Percentiles rank a stretch among this genome's conserved stretches.
Conservation (phyloP, 352 stramenopile genomes). For the Globisporangium cylindrosporum region DNA sequence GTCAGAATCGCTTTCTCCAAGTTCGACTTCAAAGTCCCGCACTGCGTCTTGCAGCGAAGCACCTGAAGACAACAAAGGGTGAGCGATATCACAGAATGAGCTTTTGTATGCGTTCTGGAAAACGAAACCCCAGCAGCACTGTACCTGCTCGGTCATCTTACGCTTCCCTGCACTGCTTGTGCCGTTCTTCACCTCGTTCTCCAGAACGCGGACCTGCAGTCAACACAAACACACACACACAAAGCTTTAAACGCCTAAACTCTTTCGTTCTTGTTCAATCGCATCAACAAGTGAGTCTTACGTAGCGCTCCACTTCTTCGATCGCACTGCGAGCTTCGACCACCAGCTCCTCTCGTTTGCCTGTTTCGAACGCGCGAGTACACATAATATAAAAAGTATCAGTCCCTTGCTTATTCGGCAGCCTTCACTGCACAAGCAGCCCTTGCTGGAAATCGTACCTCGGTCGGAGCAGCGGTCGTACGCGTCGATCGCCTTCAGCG, state of each 20-base stretch:
- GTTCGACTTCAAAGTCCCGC: conserved; percentile 39
- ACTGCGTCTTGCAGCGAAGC: conserved; percentile 47
- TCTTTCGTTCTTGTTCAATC: not conserved
- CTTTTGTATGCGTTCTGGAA: no score
- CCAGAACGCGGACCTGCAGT: conserved; percentile 53
- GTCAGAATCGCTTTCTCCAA: conserved; percentile 62
- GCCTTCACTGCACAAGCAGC: not conserved
- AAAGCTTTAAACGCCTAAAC: not conserved
- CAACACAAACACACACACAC: not conserved
- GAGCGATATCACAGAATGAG: not conserved
- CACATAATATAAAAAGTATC: not conserved
- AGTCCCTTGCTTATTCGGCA: not conserved
- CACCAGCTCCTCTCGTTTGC: conserved; percentile 44
- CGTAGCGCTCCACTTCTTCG: conserved; percentile 77
- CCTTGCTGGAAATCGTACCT: conserved; percentile 17
- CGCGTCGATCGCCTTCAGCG: conserved; percentile 46
- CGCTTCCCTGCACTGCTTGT: conserved; percentile 29
- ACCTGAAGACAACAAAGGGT: conserved; percentile 15
- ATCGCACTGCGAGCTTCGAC: conserved; percentile 43
- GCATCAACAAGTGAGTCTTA: conserved; percentile 12
- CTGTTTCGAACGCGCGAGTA: conserved; percentile 14
- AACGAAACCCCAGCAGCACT: no score
- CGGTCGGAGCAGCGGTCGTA: conserved; percentile 29
- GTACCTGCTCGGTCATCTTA: conserved; percentile 39
- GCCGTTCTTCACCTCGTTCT: conserved; percentile 50